phyloP scores from a whole-genome alignment of 1,284 basidiomycete species.

The Lentinus polychrous region DNA sequence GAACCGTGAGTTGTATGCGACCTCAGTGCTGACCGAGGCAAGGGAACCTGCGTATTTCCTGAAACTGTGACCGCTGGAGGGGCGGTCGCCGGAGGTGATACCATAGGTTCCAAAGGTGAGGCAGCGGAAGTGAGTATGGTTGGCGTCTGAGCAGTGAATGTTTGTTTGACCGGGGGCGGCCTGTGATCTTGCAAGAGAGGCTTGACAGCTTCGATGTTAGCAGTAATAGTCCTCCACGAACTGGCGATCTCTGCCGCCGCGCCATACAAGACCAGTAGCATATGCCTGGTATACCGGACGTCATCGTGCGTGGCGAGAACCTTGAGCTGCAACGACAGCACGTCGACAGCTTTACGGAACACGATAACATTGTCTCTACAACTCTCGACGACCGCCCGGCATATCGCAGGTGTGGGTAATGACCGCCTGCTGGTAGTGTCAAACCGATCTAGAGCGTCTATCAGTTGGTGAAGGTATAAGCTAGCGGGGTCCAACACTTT shows the following conservation, averaged over 20 bases:
- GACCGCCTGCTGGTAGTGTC: constrained; percentile 75
- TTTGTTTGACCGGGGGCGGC: constrained; percentile 25
- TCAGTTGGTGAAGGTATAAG: constrained; percentile 77
- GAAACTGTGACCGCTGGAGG: constrained; percentile 22
- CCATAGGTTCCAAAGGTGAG: constrained; percentile 7
- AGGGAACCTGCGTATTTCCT: constrained; percentile 7
- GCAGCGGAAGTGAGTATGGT: constrained; percentile 13
- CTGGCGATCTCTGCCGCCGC: constrained; percentile 84
- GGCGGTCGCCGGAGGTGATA: constrained; percentile 14
- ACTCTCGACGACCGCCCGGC: constrained; percentile 76
- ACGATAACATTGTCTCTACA: constrained; percentile 83
- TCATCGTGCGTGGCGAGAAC: constrained; percentile 75
- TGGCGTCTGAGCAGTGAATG: constrained; percentile 17
- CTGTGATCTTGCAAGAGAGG: constrained; percentile 50
- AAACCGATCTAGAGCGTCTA: constrained; percentile 88
- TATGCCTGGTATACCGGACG: constrained; percentile 81
- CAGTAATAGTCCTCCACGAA: constrained; percentile 79
- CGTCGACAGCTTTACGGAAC: constrained; percentile 83
- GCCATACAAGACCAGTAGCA: constrained; percentile 86
- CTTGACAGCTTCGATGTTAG: constrained; percentile 67
- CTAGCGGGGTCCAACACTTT: constrained; percentile 86
- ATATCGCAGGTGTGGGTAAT: constrained; percentile 65
- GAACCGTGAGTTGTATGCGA: constrained; percentile 12
- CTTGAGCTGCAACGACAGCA: constrained; percentile 78
- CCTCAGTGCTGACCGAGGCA: constrained; percentile 14